Evolutionary conservation across 352 stramenopile species (phyloP).

Genomic region (Phytopythium montanum): DNA sequence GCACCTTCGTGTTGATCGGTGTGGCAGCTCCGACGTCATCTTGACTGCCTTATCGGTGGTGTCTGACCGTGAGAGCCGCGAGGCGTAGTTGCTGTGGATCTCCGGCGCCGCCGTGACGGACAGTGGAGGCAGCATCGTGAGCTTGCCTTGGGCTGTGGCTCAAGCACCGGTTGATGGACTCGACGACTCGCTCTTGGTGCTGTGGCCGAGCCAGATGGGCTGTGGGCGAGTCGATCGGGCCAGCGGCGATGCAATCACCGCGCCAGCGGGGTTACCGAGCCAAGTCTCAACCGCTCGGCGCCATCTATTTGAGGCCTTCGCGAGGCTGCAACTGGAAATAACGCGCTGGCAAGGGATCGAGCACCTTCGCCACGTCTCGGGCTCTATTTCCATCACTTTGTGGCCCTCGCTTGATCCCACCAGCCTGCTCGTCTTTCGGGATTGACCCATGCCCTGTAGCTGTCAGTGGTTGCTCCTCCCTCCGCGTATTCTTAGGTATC

Average conservation of each 20-base stretch:
- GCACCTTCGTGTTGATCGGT: background rate
- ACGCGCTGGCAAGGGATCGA: background rate
- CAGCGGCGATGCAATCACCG: background rate
- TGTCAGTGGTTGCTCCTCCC: background rate
- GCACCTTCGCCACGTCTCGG: background rate
- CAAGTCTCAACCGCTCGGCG: background rate
- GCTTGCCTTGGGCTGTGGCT: background rate
- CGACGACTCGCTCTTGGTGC: background rate
- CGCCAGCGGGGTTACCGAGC: background rate
- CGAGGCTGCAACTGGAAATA: background rate
- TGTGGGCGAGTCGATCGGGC: background rate
- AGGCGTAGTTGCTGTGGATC: conserved; percentile 56
- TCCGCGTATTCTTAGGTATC: background rate
- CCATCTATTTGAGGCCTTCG: background rate
- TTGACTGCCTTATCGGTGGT: background rate
- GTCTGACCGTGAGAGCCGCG: conserved; percentile 16
- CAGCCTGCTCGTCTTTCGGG: background rate
- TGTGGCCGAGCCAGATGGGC: background rate
- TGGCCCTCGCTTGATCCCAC: background rate
- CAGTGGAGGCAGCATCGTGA: conserved; percentile 2
- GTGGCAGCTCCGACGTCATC: background rate
- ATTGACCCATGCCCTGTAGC: background rate
- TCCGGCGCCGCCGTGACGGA: conserved; percentile 17
- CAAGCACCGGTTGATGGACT: background rate
- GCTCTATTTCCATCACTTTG: background rate